Percentiles rank a stretch among this genome's conserved stretches.
Conservation (phyloP, 345 rosid species). For the Euphorbia pulcherrima region DNA sequence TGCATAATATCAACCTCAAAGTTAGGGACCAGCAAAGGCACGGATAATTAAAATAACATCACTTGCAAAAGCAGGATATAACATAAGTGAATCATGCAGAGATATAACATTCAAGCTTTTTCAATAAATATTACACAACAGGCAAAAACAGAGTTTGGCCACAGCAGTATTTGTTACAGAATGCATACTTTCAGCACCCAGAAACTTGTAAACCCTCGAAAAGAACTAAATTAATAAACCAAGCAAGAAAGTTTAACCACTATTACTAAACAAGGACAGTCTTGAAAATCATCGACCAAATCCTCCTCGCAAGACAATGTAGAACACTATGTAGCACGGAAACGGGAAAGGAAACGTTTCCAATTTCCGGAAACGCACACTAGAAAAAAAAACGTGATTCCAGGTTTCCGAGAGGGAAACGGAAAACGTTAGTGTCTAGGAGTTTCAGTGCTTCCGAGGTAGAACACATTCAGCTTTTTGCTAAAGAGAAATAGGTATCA, state of each 20-base stretch:
- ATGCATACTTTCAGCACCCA: neutral
- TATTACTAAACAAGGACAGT: neutral
- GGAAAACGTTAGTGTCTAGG: too few relatives aligned
- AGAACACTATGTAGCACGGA: too few relatives aligned
- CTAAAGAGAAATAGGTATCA: neutral
- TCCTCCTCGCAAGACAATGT: neutral
- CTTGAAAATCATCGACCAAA: neutral
- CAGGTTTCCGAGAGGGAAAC: too few relatives aligned
- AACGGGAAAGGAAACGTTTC: too few relatives aligned
- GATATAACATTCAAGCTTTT: neutral
- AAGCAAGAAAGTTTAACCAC: neutral
- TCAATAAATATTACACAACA: neutral
- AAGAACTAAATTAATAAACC: neutral
- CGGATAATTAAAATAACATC: neutral
- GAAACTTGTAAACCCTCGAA: neutral
- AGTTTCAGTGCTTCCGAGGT: too few relatives aligned
- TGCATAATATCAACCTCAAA: constrained; percentile 24
- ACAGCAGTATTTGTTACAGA: neutral
- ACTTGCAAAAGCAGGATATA: neutral
- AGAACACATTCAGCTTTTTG: neutral
- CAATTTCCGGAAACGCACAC: too few relatives aligned
- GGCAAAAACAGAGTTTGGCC: neutral
- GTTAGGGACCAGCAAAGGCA: neutral
- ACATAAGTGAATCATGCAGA: neutral
- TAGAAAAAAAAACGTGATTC: too few relatives aligned